A percentile compares a stretch with the other conserved stretches of the same genome.
phyloP scores from a whole-genome alignment of 2,329 filamentous ascomycete genomes.

The Paramyrothecium sp. region DNA sequence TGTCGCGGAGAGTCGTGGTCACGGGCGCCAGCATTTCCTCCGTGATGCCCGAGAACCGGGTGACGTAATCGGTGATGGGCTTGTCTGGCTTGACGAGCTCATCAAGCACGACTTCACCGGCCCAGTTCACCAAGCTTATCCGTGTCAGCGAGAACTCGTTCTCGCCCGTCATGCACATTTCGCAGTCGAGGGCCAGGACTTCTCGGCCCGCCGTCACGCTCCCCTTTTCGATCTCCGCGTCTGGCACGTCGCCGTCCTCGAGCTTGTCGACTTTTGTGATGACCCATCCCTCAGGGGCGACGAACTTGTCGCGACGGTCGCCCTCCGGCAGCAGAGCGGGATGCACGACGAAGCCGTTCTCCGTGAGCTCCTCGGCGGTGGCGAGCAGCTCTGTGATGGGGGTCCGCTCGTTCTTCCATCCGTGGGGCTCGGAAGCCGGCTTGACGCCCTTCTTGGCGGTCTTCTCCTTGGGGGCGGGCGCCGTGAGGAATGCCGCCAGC shows the following conservation, averaged over 20 bases:
- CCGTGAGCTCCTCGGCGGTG: constrained; percentile 68
- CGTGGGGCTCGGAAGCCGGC: constrained; percentile 60
- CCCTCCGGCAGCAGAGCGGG: constrained; percentile 67
- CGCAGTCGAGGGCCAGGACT: constrained; percentile 84
- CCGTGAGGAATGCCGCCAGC: constrained; percentile 77
- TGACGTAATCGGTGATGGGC: constrained; percentile 91
- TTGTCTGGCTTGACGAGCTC: constrained; percentile 88
- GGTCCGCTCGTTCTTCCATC: constrained; percentile 73
- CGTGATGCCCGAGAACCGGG: constrained; percentile 89
- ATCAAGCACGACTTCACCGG: constrained; percentile 78
- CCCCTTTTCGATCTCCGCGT: constrained; percentile 71
- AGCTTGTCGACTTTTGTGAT: constrained; percentile 69
- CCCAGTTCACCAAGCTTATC: constrained; percentile 84
- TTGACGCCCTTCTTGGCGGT: constrained; percentile 55
- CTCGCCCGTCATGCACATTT: constrained; percentile 91
- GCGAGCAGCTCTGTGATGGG: constrained; percentile 79
- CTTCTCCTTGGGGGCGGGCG: constrained; percentile 69
- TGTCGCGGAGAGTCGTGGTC: constrained; percentile 79
- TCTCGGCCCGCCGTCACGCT: constrained; percentile 81
- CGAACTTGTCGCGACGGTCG: constrained; percentile 51
- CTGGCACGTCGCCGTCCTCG: constrained; percentile 66
- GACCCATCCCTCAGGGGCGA: constrained; percentile 73
- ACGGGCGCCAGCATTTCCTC: constrained; percentile 77
- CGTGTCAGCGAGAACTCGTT: constrained; percentile 81
- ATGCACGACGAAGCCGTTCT: constrained; percentile 84